Evolutionary conservation across 345 rosid genomes (phyloP).

Genomic region (Hevea brasiliensis): DNA sequence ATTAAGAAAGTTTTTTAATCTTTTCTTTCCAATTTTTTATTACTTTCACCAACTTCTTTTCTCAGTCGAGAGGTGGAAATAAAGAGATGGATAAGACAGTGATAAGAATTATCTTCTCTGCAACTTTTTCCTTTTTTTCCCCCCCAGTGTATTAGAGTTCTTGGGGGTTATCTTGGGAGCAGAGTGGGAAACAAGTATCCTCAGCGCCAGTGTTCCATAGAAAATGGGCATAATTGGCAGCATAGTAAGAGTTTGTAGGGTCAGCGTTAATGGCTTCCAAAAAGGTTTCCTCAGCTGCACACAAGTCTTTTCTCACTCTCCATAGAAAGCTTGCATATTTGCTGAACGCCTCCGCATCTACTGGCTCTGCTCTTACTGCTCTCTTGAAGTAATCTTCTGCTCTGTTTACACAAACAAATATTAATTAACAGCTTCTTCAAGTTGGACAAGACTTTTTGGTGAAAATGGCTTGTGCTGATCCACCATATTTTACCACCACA

Average conservation of each 20-base stretch:
- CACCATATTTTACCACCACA: not conserved
- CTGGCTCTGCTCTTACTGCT: slow-evolving; percentile 58
- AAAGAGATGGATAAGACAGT: not conserved
- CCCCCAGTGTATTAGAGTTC: slow-evolving; percentile 9
- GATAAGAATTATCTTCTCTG: not conserved
- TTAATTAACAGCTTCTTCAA: not conserved
- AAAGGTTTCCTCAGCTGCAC: slow-evolving; percentile 96
- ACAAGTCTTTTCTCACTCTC: slow-evolving; percentile 68
- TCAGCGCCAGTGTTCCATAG: slow-evolving; percentile 96
- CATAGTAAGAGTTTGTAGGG: slow-evolving; percentile 63
- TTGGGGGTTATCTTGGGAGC: slow-evolving; percentile 26
- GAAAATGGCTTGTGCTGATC: slow-evolving; percentile 13
- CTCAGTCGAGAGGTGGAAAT: not conserved
- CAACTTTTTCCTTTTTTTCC: too few relatives aligned
- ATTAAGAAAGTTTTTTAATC: too few relatives aligned
- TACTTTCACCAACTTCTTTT: not conserved
- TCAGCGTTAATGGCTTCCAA: slow-evolving; percentile 80
- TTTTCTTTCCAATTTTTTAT: too few relatives aligned
- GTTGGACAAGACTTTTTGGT: not conserved
- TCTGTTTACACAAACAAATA: slow-evolving; percentile 36
- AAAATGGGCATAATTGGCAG: slow-evolving; percentile 85
- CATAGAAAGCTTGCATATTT: slow-evolving; percentile 88
- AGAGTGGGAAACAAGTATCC: slow-evolving; percentile 86
- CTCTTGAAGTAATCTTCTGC: slow-evolving; percentile 83
- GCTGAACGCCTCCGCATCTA: slow-evolving; percentile 73